Base-by-base conservation (phyloP, 257 asterid genomes). In the Paraleonurus japonicus region DNA sequence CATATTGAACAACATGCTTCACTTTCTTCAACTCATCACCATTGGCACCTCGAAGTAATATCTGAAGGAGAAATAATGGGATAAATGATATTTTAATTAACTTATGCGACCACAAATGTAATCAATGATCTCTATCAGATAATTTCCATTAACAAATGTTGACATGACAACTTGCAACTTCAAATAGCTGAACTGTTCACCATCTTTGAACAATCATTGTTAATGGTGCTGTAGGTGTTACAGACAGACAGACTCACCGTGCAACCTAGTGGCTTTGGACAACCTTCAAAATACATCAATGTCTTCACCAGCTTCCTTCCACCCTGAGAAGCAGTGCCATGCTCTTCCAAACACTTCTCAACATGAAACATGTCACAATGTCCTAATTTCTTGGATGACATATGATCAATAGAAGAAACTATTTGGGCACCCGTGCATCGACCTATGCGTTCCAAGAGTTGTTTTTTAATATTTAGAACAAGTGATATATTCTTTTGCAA, bases 201-300 rank as follows among this genome's bases (percentile, higher is more conserved):
- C 37, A n/a, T 4, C 41, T 53, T 19, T 33, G 32, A 41, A 65
- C 33, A 23, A 11, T 37, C 48, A 67, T 45, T 39, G 68, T 41
- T 70, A 69, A 55, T 73, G 63, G 20, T 37, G 28, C 57, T 60
- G n/a, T 26, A 58, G 43, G 55, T 20, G 54, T 64, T 65, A 71
- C 22, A 73, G 61, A 69, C 87, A 58, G 60, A 71, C 22, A 73
- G 61, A 69, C 87, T 82, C 67, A 82, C 87, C 67, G 97, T 93
- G 90, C 85, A 94, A 69, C 98, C 97, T 37, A 94, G 82, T 26
- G 98, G 98, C 90, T 83, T 91, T 37, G 97, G 98, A 82, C 98
- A 94, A 65, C 87, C 98, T 73, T 94, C 97, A 84, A 94, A 94
- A 78, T 83, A 91, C 98, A 94, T 94, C 81, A 94, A 83, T 48